Conservation (phyloP, 805 yeast species). For the Candida taoyuanica region DNA sequence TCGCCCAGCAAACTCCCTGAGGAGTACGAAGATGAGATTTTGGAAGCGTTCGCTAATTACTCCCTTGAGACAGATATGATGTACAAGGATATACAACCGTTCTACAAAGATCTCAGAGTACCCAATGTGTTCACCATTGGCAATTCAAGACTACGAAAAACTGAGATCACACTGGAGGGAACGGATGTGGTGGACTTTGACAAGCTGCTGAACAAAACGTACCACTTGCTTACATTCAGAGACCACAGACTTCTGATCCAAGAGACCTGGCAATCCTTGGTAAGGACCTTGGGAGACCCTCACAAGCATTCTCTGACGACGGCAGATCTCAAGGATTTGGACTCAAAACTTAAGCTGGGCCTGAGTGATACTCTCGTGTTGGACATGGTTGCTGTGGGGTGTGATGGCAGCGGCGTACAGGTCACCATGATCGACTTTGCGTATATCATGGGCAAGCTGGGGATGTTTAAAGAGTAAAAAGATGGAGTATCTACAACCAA, state of each 20-base stretch:
- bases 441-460: slow-evolving; percentile 43
- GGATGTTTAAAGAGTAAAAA: slow-evolving; percentile 18
- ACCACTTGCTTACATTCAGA: slow-evolving; percentile 36
- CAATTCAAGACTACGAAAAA: slow-evolving; percentile 20
- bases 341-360: slow-evolving; percentile 29
- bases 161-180: slow-evolving; percentile 34
- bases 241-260: slow-evolving; percentile 34
- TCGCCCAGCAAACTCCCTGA: slow-evolving; percentile 34
- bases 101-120: slow-evolving; percentile 29
- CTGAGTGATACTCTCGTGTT: slow-evolving; percentile 32
- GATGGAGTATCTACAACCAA: background rate
- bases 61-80: slow-evolving; percentile 40
- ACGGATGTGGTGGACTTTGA: slow-evolving; percentile 46
- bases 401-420: slow-evolving; percentile 32
- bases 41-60: slow-evolving; percentile 38
- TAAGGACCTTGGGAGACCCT: slow-evolving; percentile 14
- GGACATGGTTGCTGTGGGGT: slow-evolving; percentile 44
- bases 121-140: slow-evolving; percentile 29
- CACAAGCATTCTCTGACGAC: slow-evolving; percentile 29
- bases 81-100: slow-evolving; percentile 26
- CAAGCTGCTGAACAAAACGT: slow-evolving; percentile 36
- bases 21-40: slow-evolving; percentile 40
- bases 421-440: slow-evolving; percentile 45
- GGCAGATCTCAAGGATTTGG: slow-evolving; percentile 33
- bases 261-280: slow-evolving; percentile 38